Percentiles rank a stretch among this genome's conserved stretches.
phyloP scores from a whole-genome alignment of 1,139 yeast species.

The Pichia sp. region DNA sequence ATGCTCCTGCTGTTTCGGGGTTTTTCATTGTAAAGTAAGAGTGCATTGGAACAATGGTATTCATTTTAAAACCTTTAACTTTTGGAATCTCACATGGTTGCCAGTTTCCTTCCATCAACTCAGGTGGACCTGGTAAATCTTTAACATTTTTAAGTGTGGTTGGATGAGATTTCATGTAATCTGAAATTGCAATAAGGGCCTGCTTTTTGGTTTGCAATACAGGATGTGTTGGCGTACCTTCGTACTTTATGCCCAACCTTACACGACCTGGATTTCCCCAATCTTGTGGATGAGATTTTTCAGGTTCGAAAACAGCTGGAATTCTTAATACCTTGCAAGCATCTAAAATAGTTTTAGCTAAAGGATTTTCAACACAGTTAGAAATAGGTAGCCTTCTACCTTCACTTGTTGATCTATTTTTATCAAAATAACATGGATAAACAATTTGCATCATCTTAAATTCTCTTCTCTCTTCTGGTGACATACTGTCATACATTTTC shows the following conservation, averaged over 20 bases:
- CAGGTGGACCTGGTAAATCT: slow-evolving; percentile 55
- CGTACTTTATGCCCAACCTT: slow-evolving; percentile 54
- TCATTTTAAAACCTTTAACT: slow-evolving; percentile 82
- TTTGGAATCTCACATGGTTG: slow-evolving; percentile 61
- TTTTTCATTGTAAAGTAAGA: slow-evolving; percentile 76
- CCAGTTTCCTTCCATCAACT: slow-evolving; percentile 37
- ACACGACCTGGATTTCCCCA: slow-evolving; percentile 97
- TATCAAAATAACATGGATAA: slow-evolving; percentile 92
- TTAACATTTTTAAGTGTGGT: slow-evolving; percentile 62
- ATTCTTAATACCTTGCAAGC: slow-evolving; percentile 45
- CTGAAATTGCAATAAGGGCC: slow-evolving; percentile 54
- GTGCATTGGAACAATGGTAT: slow-evolving; percentile 78
- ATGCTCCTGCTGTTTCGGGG: slow-evolving; percentile 71
- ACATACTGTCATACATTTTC: slow-evolving; percentile 13
- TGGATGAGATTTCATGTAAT: slow-evolving; percentile 60
- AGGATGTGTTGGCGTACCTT: slow-evolving; percentile 38
- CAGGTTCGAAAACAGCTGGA: slow-evolving; percentile 64
- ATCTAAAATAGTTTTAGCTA: slow-evolving; percentile 77
- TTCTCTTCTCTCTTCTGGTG: slow-evolving; percentile 47
- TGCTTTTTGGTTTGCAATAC: slow-evolving; percentile 56
- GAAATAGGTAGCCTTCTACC: slow-evolving; percentile 74
- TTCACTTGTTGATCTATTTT: slow-evolving; percentile 62
- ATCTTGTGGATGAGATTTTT: slow-evolving; percentile 91
- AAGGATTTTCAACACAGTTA: slow-evolving; percentile 76
- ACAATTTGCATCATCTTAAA: slow-evolving; percentile 64